Conservation (phyloP, 495 filamentous ascomycete species). For the Annulohypoxylon nitens region DNA sequence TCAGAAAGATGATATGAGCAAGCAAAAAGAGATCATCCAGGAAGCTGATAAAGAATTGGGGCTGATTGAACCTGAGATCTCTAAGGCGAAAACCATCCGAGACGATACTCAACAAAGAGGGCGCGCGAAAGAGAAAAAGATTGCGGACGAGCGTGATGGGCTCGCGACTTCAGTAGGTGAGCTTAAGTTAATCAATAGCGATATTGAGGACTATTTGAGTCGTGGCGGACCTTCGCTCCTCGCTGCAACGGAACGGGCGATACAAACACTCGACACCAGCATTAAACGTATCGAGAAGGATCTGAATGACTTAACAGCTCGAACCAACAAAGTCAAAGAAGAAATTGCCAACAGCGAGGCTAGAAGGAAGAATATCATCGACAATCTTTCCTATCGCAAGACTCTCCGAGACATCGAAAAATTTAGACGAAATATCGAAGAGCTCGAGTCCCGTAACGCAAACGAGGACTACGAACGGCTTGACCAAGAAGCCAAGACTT, state of each 20-base stretch:
- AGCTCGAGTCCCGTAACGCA: conserved; percentile 84
- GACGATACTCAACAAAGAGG: conserved; percentile 81
- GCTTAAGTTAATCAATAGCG: conserved; percentile 77
- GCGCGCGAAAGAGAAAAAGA: conserved; percentile 76
- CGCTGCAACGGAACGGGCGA: conserved; percentile 73
- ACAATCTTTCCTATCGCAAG: conserved; percentile 88
- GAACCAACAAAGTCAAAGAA: conserved; percentile 82
- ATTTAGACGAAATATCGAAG: conserved; percentile 76
- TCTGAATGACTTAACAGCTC: conserved; percentile 71
- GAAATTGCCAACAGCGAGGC: conserved; percentile 81
- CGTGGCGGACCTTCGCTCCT: conserved; percentile 81
- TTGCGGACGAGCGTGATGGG: conserved; percentile 77
- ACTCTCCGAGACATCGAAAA: conserved; percentile 74
- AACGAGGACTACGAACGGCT: conserved; percentile 83
- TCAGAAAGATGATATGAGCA: conserved; percentile 72
- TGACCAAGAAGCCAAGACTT: conserved; percentile 71
- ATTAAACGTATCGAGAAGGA: conserved; percentile 76
- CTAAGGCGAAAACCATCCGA: conserved; percentile 76
- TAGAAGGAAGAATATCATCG: conserved; percentile 83
- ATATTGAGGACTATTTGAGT: conserved; percentile 84
- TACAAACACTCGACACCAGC: conserved; percentile 73
- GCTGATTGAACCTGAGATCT: conserved; percentile 75
- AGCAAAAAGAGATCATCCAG: conserved; percentile 76
- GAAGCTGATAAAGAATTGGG: conserved; percentile 77
- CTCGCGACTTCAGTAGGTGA: conserved; percentile 80